phyloP scores from a whole-genome alignment of 2,329 filamentous ascomycete genomes.

The Curvularia spicifera region DNA sequence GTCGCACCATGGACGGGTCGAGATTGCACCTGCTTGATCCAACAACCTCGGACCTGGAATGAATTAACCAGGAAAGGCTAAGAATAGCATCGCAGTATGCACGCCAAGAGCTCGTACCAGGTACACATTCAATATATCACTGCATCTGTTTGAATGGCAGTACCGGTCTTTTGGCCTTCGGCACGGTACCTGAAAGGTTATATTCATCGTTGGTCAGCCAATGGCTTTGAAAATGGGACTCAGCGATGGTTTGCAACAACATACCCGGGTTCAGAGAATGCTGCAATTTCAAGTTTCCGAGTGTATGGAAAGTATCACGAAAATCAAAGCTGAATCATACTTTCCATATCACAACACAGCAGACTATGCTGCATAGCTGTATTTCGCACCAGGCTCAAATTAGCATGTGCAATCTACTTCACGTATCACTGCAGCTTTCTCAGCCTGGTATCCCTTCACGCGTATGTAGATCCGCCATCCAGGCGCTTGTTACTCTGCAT shows the following conservation, averaged over 20 bases:
- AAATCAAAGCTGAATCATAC: background rate
- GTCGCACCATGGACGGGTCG: constrained; percentile 27
- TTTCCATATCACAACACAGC: background rate
- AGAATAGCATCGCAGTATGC: constrained; percentile 16
- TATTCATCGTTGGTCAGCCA: background rate
- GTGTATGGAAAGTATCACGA: background rate
- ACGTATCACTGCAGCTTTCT: constrained; percentile 24
- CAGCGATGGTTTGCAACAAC: too few species aligned
- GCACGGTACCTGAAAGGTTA: background rate
- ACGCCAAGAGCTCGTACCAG: background rate
- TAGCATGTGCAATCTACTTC: constrained; percentile 34
- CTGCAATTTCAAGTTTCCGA: background rate
- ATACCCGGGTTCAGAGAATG: background rate
- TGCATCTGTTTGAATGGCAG: constrained; percentile 6
- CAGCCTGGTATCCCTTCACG: constrained; percentile 20
- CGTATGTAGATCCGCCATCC: constrained; percentile 20
- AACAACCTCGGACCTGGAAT: constrained; percentile 17
- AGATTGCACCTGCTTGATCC: constrained; percentile 27
- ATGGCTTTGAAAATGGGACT: background rate
- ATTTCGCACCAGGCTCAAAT: constrained; percentile 7
- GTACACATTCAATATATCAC: constrained; percentile 17
- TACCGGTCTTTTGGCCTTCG: constrained; percentile 8
- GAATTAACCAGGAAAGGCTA: constrained; percentile 5
- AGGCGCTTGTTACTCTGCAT: constrained; percentile 15
- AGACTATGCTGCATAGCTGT: constrained; percentile 14